Conservation (phyloP, 2,329 filamentous ascomycete species). For the Phaeosphaeriaceae sp. region DNA sequence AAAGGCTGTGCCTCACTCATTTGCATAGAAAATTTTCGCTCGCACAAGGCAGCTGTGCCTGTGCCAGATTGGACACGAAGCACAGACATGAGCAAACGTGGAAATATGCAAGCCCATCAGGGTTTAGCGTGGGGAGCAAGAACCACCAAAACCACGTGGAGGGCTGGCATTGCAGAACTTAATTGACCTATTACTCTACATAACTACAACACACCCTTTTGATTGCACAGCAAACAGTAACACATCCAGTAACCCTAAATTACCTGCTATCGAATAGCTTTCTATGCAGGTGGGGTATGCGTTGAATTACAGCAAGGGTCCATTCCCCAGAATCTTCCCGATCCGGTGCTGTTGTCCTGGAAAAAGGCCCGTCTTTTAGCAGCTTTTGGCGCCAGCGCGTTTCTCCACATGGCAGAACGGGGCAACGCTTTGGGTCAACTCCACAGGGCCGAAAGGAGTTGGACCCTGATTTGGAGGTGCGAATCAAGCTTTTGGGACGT, state of each 20-base stretch:
- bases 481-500: background rate
- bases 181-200: background rate
- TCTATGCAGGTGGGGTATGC: too few species aligned
- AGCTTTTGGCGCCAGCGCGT: background rate
- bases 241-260: too few species aligned
- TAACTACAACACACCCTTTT: background rate
- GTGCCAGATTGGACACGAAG: background rate
- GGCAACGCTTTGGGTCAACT: background rate
- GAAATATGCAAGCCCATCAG: background rate
- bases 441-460: background rate
- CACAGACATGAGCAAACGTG: background rate
- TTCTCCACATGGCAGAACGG: background rate
- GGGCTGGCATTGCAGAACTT: background rate
- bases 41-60: conserved; percentile 4
- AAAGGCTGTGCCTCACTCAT: background rate
- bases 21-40: background rate
- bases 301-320: too few species aligned
- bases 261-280: too few species aligned
- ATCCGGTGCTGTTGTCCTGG: too few species aligned
- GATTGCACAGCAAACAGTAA: too few species aligned
- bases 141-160: background rate
- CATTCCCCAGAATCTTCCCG: too few species aligned
- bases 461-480: background rate
- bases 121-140: background rate
- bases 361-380: background rate